phyloP scores from a whole-genome alignment of 768 basidiomycete species.

The Sistotremastrum suecicum region DNA sequence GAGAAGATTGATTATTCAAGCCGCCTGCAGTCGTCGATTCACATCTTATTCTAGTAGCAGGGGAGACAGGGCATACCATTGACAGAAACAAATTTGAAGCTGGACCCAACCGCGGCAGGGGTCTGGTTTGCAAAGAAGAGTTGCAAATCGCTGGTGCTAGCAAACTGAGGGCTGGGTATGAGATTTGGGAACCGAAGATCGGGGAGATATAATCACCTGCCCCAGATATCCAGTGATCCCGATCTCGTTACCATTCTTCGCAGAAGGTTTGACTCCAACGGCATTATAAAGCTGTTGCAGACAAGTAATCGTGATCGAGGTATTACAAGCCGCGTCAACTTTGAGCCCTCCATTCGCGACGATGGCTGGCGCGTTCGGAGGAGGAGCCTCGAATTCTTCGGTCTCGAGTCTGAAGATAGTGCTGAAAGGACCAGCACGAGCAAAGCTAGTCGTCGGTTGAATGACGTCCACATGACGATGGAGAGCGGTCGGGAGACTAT shows the following conservation, averaged over 20 bases:
- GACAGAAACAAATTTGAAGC: conserved; percentile 39
- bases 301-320: conserved; percentile 33
- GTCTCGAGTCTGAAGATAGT: not conserved
- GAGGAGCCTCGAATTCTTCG: too few species aligned
- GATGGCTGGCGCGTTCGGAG: conserved; percentile 14
- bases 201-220: conserved; percentile 33
- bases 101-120: conserved; percentile 22
- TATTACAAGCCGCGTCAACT: conserved; percentile 22
- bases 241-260: conserved; percentile 31
- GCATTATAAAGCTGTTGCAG: conserved; percentile 43
- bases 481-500: conserved; percentile 47
- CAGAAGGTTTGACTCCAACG: conserved; percentile 28
- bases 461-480: conserved; percentile 51
- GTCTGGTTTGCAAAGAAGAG: conserved; percentile 17
- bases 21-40: conserved; percentile 28
- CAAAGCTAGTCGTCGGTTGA: conserved; percentile 62
- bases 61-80: conserved; percentile 25
- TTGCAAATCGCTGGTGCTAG: conserved; percentile 20
- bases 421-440: conserved; percentile 13
- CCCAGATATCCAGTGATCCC: conserved; percentile 42
- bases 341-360: conserved; percentile 18
- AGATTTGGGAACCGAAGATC: conserved; percentile 40
- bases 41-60: not conserved
- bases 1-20: conserved; percentile 40
- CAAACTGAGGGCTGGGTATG: conserved; percentile 21